A percentile compares a stretch with the other conserved stretches of the same genome.
Conservation (phyloP, 2,329 filamentous ascomycete species). For the Diaporthe citriasiana region DNA sequence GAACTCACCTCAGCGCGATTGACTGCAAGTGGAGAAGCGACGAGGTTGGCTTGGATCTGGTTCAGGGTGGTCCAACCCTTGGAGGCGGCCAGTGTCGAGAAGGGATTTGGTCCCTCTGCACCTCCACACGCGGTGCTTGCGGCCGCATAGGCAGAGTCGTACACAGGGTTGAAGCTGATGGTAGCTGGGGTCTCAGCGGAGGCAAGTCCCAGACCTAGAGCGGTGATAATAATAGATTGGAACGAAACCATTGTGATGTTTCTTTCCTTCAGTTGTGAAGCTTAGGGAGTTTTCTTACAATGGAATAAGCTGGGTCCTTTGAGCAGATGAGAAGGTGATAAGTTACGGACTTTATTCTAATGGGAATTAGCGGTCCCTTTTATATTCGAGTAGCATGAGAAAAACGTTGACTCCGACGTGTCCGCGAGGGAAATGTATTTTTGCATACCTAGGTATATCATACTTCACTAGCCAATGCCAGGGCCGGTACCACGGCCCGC, state of each 20-base stretch:
- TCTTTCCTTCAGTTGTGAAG: not conserved
- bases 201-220: not conserved
- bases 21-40: not conserved
- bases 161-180: slow-evolving; percentile 9
- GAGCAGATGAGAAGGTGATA: too few species aligned
- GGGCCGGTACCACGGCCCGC: not conserved
- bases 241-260: not conserved
- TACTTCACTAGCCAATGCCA: not conserved
- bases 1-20: not conserved
- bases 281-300: not conserved
- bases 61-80: not conserved
- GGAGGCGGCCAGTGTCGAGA: not conserved
- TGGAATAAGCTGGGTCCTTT: not conserved
- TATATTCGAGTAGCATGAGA: not conserved
- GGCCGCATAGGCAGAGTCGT: not conserved
- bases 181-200: not conserved
- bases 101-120: slow-evolving; percentile 1
- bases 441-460: too few species aligned
- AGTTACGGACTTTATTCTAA: not conserved
- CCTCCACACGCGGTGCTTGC: not conserved
- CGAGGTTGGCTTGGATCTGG: not conserved
- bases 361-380: not conserved
- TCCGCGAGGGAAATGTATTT: not conserved
- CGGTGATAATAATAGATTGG: not conserved
- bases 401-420: not conserved